phyloP scores from a whole-genome alignment of 2,329 filamentous ascomycete species.

The Curvularia spicifera region DNA sequence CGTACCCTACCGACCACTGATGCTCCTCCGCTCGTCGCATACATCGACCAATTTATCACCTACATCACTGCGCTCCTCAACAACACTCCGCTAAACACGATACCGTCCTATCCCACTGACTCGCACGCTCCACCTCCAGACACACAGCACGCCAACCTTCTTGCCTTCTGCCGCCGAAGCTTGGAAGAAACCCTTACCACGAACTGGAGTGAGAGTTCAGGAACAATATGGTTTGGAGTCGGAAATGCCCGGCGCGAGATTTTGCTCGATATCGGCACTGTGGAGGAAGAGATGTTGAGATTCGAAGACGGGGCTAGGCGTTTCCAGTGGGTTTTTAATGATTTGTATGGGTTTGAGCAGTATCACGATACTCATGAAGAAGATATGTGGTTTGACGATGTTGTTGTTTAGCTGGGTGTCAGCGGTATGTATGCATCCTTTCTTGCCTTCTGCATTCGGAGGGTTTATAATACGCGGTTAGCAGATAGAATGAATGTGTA shows the following conservation, averaged over 20 bases:
- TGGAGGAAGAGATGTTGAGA: constrained; percentile 39
- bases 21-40: constrained; percentile 42
- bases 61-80: constrained; percentile 42
- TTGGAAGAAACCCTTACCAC: constrained; percentile 53
- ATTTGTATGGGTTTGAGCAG: neutral
- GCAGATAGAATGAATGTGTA: neutral
- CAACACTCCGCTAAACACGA: constrained; percentile 22
- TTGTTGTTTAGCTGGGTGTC: constrained; percentile 4
- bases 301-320: constrained; percentile 27
- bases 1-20: constrained; percentile 25
- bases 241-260: constrained; percentile 56
- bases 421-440: neutral
- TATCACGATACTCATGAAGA: neutral
- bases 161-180: constrained; percentile 48
- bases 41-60: constrained; percentile 50
- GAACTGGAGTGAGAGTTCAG: constrained; percentile 53
- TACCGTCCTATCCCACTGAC: constrained; percentile 27
- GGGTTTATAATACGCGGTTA: neutral
- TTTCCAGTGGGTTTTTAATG: constrained; percentile 17
- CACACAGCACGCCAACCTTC: constrained; percentile 19
- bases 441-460: neutral
- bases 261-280: constrained; percentile 42
- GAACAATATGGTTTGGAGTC: constrained; percentile 55
- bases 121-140: constrained; percentile 5
- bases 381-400: neutral